Evolutionary conservation across 2,329 filamentous ascomycete genomes (phyloP).

Genomic region (Scytalidium sp.): DNA sequence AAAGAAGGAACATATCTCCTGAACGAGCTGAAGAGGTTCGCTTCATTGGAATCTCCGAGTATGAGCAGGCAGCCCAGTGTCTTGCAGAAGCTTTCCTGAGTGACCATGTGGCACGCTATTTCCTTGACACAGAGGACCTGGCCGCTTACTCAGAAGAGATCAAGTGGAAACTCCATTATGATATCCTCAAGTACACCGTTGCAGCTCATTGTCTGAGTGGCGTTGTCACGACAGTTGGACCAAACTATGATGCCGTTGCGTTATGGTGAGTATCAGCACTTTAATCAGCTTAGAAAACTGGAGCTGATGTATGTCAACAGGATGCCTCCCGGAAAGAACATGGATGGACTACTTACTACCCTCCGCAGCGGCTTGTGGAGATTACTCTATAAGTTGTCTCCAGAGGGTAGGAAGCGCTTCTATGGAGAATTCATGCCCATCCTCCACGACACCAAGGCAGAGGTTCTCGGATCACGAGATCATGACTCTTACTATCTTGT

Average conservation of each 20-base stretch:
- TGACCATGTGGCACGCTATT: conserved; percentile 72
- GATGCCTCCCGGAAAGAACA: conserved; percentile 72
- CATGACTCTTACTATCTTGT: conserved; percentile 76
- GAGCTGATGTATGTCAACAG: conserved; percentile 35
- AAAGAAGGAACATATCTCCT: conserved; percentile 23
- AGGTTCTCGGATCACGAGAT: conserved; percentile 65
- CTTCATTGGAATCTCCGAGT: conserved; percentile 61
- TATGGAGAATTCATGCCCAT: conserved; percentile 75
- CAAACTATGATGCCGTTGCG: conserved; percentile 74
- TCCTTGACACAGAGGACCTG: conserved; percentile 69
- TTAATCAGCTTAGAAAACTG: background rate
- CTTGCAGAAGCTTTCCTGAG: conserved; percentile 75
- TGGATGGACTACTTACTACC: conserved; percentile 70
- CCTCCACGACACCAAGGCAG: conserved; percentile 68
- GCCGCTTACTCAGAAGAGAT: conserved; percentile 59
- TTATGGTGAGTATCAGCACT: conserved; percentile 59
- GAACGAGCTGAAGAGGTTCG: conserved; percentile 54
- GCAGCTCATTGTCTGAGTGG: conserved; percentile 74
- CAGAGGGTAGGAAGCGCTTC: conserved; percentile 71
- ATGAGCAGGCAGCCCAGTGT: conserved; percentile 66
- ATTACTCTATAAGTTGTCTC: conserved; percentile 69
- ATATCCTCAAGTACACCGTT: conserved; percentile 74
- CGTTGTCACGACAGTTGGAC: conserved; percentile 70
- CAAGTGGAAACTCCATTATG: conserved; percentile 73
- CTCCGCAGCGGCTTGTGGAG: conserved; percentile 76